Evolutionary conservation across 345 rosid species (phyloP).

Genomic region (Arabidopsis arenosa): DNA sequence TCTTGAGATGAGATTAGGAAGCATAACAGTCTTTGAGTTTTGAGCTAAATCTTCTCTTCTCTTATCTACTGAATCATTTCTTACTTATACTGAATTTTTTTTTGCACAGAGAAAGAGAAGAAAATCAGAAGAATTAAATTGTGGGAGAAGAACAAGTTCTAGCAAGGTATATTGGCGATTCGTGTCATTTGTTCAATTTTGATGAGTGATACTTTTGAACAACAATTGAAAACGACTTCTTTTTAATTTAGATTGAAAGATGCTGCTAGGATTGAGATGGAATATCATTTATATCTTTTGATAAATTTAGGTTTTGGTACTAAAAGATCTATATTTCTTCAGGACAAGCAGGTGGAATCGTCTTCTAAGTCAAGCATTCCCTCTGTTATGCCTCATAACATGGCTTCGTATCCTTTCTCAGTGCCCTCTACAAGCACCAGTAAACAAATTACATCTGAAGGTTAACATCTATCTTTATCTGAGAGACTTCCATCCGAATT

Average conservation of each 20-base stretch:
- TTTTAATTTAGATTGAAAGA: conserved; percentile 9
- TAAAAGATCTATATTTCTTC: conserved; percentile 51
- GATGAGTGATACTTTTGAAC: neutral
- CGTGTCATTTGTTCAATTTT: neutral
- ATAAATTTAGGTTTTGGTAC: neutral
- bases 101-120: conserved; percentile 82
- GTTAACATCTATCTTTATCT: conserved; percentile 46
- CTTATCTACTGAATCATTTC: conserved; percentile 9
- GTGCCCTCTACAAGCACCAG: conserved; percentile 52
- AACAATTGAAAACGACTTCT: neutral
- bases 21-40: neutral
- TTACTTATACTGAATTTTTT: conserved; percentile 16
- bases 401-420: conserved; percentile 58
- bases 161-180: conserved; percentile 65
- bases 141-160: conserved; percentile 61
- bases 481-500: neutral
- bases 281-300: conserved; percentile 10
- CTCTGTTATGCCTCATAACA: conserved; percentile 56
- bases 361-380: conserved; percentile 53
- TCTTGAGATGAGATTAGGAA: conserved; percentile 11
- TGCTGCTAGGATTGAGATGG: conserved; percentile 9
- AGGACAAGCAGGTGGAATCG: conserved; percentile 72
- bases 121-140: conserved; percentile 70
- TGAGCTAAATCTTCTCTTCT: neutral
- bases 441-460: conserved; percentile 57